Base-by-base conservation (phyloP, 2,329 filamentous ascomycete genomes). In the Xylaria sp. region DNA sequence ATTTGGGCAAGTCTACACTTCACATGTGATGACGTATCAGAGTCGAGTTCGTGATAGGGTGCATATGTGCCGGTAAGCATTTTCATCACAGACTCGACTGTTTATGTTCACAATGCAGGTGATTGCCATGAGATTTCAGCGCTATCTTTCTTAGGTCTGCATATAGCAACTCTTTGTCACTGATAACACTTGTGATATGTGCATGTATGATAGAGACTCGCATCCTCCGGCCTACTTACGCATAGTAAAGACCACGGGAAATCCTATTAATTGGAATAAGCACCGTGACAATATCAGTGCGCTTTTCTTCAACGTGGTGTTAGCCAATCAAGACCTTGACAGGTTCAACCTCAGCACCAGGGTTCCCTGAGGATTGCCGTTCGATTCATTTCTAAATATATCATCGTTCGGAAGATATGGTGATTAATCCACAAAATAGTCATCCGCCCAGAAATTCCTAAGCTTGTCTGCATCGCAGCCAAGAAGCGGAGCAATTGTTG, bases 401-500 rank as follows among this genome's bases (percentile, higher is more conserved):
- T 31, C 39, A n/a, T 25, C 22, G 4, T 22, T 55, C 25, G 11
- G 47, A 38, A 58, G 9, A 10, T n/a, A 15, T 27, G 10, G 15
- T n/a, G 22, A 44, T 54, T 67, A 69, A 22, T 77, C 73, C n/a
- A 76, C 59, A 1, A 72, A n/a, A 67, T 74, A 73, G 57, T 78
- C 75, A 17, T 73, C 69, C 7, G 53, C 65, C 76, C 74, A 78
- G 68, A 78, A 77, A 5, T 66, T 69, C 25, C 75, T 68, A 11
- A 73, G 66, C 27, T 66, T 69, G 13, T 73, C 68, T 56, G 76
- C 75, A 51, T 77, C 74, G 29, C 67, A 61, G 2, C 66, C 78
- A 15, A 79, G 61, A 59, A 74, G 74, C 9, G 69, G 68, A 36
- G 47, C 58, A 38, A 79, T 60, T 59, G 72, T 65, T 20, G 62